phyloP scores from a whole-genome alignment of 2,329 filamentous ascomycete species.

The Xylaria sp. region DNA sequence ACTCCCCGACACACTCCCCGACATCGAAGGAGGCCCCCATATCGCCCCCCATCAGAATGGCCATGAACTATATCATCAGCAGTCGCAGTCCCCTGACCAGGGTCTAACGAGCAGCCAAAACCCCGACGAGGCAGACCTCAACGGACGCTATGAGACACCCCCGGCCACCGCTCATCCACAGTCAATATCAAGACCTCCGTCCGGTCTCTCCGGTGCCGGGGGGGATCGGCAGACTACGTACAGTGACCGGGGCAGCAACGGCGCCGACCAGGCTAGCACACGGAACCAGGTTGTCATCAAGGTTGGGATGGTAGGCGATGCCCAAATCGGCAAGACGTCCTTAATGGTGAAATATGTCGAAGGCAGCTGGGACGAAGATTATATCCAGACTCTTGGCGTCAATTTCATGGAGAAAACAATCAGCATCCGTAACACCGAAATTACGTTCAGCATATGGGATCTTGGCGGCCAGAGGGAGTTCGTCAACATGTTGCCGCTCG shows the following conservation, averaged over 20 bases:
- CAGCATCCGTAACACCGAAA: slow-evolving; percentile 98
- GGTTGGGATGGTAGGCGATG: slow-evolving; percentile 99
- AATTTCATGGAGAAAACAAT: slow-evolving; percentile 99
- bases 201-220: slow-evolving; percentile 60
- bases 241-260: slow-evolving; percentile 56
- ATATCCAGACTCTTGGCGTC: slow-evolving; percentile 97
- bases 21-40: slow-evolving; percentile 61
- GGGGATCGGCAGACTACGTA: slow-evolving; percentile 54
- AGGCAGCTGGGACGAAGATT: slow-evolving; percentile 99
- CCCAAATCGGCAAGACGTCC: slow-evolving; percentile 98
- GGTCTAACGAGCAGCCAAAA: slow-evolving; percentile 51
- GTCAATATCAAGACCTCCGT: slow-evolving; percentile 63
- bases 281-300: slow-evolving; percentile 93
- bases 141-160: slow-evolving; percentile 58
- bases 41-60: slow-evolving; percentile 39
- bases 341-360: slow-evolving; percentile 99
- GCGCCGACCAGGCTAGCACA: slow-evolving; percentile 57
- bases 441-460: slow-evolving; percentile 99
- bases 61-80: slow-evolving; percentile 53
- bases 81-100: slow-evolving; percentile 63
- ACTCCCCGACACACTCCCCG: slow-evolving; percentile 61
- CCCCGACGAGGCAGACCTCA: slow-evolving; percentile 54
- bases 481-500: slow-evolving; percentile 99
- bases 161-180: slow-evolving; percentile 55
- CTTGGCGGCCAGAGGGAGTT: slow-evolving; percentile 97